Conservation (phyloP, 2,329 filamentous ascomycete species). For the Scytalidium sp. region DNA sequence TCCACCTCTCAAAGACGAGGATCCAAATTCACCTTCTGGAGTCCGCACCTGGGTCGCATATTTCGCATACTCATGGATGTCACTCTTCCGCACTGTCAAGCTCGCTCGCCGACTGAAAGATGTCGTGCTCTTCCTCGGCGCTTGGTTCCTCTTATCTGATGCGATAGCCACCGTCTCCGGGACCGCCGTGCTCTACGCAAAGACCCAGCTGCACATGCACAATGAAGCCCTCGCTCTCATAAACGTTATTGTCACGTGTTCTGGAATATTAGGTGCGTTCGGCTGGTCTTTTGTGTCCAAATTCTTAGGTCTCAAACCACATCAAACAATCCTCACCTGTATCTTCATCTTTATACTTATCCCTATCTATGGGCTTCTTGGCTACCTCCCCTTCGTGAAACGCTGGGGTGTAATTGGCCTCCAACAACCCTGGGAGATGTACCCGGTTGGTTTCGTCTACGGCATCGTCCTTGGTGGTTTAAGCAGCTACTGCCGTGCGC, state of each 20-base stretch:
- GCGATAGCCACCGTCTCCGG: conserved; percentile 92
- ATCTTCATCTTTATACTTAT: conserved; percentile 90
- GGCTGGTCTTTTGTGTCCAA: conserved; percentile 81
- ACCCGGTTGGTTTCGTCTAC: conserved; percentile 84
- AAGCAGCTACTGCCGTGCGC: conserved; percentile 84
- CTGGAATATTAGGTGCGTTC: conserved; percentile 84
- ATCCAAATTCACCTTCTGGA: conserved; percentile 19
- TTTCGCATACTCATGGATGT: conserved; percentile 80
- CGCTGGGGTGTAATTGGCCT: conserved; percentile 75
- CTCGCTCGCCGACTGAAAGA: conserved; percentile 72
- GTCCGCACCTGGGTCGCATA: conserved; percentile 64
- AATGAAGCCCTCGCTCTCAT: conserved; percentile 87
- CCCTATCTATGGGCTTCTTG: conserved; percentile 84
- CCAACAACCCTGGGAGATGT: conserved; percentile 98
- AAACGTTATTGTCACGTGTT: conserved; percentile 84
- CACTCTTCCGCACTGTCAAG: conserved; percentile 74
- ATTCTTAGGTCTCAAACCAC: conserved; percentile 65
- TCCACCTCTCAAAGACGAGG: conserved; percentile 60
- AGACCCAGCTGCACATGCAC: conserved; percentile 87
- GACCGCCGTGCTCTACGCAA: conserved; percentile 93
- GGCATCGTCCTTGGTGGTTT: conserved; percentile 93
- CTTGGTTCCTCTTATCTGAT: conserved; percentile 94
- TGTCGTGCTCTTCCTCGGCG: conserved; percentile 74
- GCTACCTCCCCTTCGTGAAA: conserved; percentile 79
- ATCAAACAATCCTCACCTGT: conserved; percentile 89